A percentile compares a stretch with the other conserved stretches of the same genome.
Evolutionary conservation across 495 filamentous ascomycete species (phyloP).

Genomic region (Hypomontagnella monticulosa): DNA sequence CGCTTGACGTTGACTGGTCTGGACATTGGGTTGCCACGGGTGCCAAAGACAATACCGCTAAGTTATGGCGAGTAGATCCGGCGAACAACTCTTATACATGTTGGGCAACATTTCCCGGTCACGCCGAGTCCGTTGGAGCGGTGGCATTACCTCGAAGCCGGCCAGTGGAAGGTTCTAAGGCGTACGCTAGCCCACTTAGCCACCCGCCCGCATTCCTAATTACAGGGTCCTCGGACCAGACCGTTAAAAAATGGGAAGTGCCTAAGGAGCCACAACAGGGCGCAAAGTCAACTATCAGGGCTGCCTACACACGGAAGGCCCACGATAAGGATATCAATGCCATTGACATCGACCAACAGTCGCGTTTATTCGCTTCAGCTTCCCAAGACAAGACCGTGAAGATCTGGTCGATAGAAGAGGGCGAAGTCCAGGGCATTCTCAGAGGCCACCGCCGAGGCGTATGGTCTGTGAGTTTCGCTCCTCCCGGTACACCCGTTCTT

Average conservation of each 20-base stretch:
- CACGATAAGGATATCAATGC: slow-evolving; percentile 99
- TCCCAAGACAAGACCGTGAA: slow-evolving; percentile 97
- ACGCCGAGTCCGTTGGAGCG: slow-evolving; percentile 94
- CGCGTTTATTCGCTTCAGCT: slow-evolving; percentile 85
- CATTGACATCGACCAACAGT: slow-evolving; percentile 76
- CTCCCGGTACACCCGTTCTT: slow-evolving; percentile 74
- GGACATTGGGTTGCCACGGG: slow-evolving; percentile 96
- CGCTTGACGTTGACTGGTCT: slow-evolving; percentile 93
- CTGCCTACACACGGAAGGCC: slow-evolving; percentile 85
- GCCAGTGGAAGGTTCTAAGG: slow-evolving; percentile 71
- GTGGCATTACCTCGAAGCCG: slow-evolving; percentile 77
- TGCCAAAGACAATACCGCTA: slow-evolving; percentile 94
- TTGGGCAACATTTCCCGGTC: slow-evolving; percentile 83
- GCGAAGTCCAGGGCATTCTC: slow-evolving; percentile 88
- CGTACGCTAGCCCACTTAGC: slow-evolving; percentile 71
- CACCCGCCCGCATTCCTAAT: slow-evolving; percentile 85
- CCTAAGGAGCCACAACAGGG: slow-evolving; percentile 55
- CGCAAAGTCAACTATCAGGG: slow-evolving; percentile 58
- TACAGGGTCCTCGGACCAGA: slow-evolving; percentile 93
- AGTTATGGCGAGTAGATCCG: slow-evolving; percentile 89
- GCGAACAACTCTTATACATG: slow-evolving; percentile 77
- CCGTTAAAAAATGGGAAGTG: slow-evolving; percentile 90
- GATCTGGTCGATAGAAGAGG: slow-evolving; percentile 89
- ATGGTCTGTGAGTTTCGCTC: slow-evolving; percentile 91
- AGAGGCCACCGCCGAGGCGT: slow-evolving; percentile 93